Evolutionary conservation across 140 eudicot species (phyloP), one percentile per base, ranked within the genome.

Genomic region (Flaveria floridana): DNA sequence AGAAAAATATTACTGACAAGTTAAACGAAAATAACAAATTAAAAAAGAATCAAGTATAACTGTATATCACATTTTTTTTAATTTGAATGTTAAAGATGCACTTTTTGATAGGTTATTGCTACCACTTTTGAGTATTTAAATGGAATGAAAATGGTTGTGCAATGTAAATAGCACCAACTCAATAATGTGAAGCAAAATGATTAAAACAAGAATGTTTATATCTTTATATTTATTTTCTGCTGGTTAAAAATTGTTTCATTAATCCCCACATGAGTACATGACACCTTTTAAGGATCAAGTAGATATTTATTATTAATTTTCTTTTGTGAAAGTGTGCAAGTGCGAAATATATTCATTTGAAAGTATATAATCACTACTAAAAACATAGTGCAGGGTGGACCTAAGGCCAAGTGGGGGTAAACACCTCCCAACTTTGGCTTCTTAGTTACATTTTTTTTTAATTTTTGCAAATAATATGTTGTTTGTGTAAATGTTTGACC

Each of bases 81-180:
- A 50, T 57, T 21, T 0, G 46, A 55, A 18, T 78, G 72, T 70
- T 70, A 37, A 70, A 78, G 72, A 10, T 46, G 13, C 51, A 20
- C 72, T 61, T 59, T 70, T 26, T 13, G 71, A 61, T 51, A 74
- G 21, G 41, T 73, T 74, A 74, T 71, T 67, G 83, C 70, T 55
- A 56, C 56, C 72, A 25, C 70, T 73, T 73, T 79, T n/a, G 71
- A 66, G 79, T 79, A 73, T 73, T 65, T 44, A 64, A 79, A 64
- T 72, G 62, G 67, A 52, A 51, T 65, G 72, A 21, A 5, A 63
- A 41, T 65, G 63, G 70, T 51, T 67, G 66, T 25, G 41, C 21
- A 28, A 62, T 26, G 42, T 62, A 19, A 20, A 58, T 56, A 79
- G 75, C 79, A 57, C 75, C 76, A 57, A 56, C 70, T 73, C 13